Base-by-base conservation (phyloP, 2,329 filamentous ascomycete species). In the Ceratocystis variospora region DNA sequence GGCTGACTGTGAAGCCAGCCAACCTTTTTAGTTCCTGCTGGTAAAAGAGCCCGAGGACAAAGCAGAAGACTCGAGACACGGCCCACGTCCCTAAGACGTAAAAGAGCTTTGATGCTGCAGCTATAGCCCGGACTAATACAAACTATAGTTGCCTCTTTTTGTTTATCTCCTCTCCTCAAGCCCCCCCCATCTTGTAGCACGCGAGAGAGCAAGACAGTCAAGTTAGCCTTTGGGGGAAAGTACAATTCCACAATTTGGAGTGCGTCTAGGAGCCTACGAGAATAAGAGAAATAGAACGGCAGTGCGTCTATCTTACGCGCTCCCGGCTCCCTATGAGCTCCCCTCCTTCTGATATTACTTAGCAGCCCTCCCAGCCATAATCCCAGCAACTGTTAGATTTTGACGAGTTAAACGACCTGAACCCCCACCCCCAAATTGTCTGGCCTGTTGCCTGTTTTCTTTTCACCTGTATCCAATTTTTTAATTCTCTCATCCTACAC, bases 231-330 rank as follows among this genome's bases (percentile, higher is more conserved):
- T 12, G 37, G 8, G 37, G 10, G 10, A 2, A 41, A 41, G 10
- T 3, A 37, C 10, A 37, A 12, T 37, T 41, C 3, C 37, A 41
- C 12, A 12, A 5, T 15, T 37, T 41, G 5, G 25, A 3, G 28
- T n/a, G n/a, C 2, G 15, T 59, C 28, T 37, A 8, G 17, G 31
- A 59, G 28, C 28, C 31, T 31, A 37, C 2, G 28, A 59, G 28
- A 22, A 17, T 6, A 15, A 8, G 8, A 10, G 55, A 28, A 33
- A 10, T 59, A n/a, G 28, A n/a, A 25, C 55, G 28, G 28, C 33
- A 33, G 55, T 31, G 55, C 55, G 55, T 59, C 28, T 59, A 59
- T 59, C 17, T 37, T 59, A 5, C 28, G 55, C 55, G 55, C 55
- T 59, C 55, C 28, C 55, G 31, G 33, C 55, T 19, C 37, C 37